phyloP scores from a whole-genome alignment of 1,284 basidiomycete genomes.

The Malassezia brasiliensis region DNA sequence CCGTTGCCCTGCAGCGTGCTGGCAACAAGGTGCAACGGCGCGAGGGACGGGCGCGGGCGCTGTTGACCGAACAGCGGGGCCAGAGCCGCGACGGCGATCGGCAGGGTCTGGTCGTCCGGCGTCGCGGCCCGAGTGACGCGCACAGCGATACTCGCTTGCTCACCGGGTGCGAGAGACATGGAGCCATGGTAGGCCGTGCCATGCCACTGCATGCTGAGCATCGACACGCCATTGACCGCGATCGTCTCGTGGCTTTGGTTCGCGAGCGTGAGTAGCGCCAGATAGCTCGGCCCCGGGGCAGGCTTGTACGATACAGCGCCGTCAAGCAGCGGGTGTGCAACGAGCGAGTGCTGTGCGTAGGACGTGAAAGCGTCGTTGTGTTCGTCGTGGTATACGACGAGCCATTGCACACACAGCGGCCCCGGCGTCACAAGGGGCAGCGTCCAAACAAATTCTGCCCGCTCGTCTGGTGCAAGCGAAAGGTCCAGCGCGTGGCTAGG shows the following conservation, averaged over 20 bases:
- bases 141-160: not conserved
- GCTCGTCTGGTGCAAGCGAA: not conserved
- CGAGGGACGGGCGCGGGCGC: not conserved
- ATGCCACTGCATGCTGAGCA: slow-evolving; percentile 6
- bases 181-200: not conserved
- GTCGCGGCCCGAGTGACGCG: not conserved
- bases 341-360: not conserved
- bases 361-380: not conserved
- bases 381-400: slow-evolving; percentile 4
- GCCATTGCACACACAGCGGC: not conserved
- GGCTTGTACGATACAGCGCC: not conserved
- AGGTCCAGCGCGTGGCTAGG: too few species aligned
- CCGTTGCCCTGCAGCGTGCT: not conserved
- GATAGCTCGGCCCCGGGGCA: not conserved
- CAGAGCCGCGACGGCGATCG: not conserved
- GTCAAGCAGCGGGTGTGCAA: not conserved
- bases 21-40: not conserved
- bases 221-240: not conserved
- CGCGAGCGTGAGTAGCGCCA: not conserved
- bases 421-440: not conserved
- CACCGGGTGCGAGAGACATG: not conserved
- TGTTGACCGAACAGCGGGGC: not conserved
- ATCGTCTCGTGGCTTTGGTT: slow-evolving; percentile 3
- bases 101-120: not conserved
- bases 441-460: not conserved